Evolutionary conservation across 441 rosid genomes (phyloP).

Genomic region (Corymbia calophylla): DNA sequence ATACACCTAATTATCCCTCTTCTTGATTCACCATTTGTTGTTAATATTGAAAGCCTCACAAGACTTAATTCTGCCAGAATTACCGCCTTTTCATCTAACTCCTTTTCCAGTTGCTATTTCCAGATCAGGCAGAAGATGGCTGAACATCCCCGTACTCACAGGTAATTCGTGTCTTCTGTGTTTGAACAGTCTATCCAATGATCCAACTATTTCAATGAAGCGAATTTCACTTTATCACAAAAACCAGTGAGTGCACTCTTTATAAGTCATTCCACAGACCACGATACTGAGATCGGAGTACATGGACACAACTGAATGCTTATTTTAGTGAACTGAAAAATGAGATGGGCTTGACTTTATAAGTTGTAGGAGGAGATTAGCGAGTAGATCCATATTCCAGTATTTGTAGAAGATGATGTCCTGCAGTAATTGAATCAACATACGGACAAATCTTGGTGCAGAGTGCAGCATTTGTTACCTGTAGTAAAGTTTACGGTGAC

Average conservation of each 20-base stretch:
- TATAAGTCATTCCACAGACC: not conserved
- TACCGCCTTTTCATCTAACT: not conserved
- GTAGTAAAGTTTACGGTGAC: not conserved
- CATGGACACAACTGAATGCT: not conserved
- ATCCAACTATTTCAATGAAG: not conserved
- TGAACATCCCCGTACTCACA: conserved; percentile 46
- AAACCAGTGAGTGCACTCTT: not conserved
- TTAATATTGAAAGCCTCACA: not conserved
- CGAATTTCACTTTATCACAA: not conserved
- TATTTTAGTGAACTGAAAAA: not conserved
- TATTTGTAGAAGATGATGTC: not conserved
- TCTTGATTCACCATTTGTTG: not conserved
- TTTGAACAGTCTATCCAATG: not conserved
- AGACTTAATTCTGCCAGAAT: not conserved
- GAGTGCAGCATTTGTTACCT: not conserved
- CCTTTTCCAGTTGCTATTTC: conserved; percentile 6
- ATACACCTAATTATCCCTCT: not conserved
- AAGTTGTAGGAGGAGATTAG: not conserved
- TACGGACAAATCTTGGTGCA: not conserved
- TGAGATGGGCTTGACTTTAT: not conserved
- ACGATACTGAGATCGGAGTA: not conserved
- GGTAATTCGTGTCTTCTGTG: conserved; percentile 34
- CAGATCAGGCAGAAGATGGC: conserved; percentile 81
- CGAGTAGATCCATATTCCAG: not conserved
- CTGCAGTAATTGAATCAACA: not conserved